phyloP scores from a whole-genome alignment of 2,329 filamentous ascomycete species.

The Verticillium isaacii region DNA sequence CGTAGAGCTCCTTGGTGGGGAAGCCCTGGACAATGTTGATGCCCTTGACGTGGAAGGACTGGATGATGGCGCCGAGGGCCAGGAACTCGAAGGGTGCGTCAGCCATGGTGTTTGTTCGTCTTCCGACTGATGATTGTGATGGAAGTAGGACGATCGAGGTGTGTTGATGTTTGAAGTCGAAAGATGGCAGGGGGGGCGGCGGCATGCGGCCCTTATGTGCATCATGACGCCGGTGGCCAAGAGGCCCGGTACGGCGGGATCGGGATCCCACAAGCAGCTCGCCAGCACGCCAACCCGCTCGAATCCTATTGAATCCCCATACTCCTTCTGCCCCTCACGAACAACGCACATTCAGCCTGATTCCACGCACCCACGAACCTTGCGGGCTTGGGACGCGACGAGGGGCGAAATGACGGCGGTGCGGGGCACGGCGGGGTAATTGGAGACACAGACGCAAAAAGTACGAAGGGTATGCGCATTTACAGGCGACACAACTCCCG shows the following conservation, averaged over 20 bases:
- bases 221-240: background rate
- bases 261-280: background rate
- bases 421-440: background rate
- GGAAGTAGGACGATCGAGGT: background rate
- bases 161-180: background rate
- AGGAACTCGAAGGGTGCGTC: conserved; percentile 59
- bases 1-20: conserved; percentile 69
- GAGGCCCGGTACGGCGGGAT: background rate
- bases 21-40: conserved; percentile 89
- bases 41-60: conserved; percentile 72
- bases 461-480: background rate
- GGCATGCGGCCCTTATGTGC: background rate
- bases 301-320: background rate
- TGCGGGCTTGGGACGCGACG: background rate
- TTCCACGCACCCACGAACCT: background rate
- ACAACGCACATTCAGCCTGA: background rate
- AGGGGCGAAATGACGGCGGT: background rate
- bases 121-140: background rate
- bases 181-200: background rate
- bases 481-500: background rate
- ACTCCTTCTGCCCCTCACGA: background rate
- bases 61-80: conserved; percentile 72
- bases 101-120: conserved; percentile 26
- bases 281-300: background rate
- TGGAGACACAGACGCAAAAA: background rate